Percentiles rank a stretch among this genome's conserved stretches.
Evolutionary conservation across 2,329 filamentous ascomycete species (phyloP).

Genomic region (Apiospora sp.): DNA sequence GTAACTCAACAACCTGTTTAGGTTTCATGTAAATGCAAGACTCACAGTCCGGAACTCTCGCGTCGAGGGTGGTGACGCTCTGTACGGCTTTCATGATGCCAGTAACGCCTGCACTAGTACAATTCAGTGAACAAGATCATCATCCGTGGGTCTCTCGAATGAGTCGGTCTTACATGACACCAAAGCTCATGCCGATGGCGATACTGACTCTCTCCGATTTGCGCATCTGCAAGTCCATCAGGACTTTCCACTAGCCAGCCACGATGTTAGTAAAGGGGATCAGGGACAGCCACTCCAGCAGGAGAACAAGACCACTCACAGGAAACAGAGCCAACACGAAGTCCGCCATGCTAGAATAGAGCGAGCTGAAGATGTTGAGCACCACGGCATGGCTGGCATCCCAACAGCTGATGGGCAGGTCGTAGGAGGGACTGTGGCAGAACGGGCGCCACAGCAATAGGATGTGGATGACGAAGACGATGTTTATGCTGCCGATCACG

Average conservation of each 20-base stretch:
- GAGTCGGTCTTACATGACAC: not conserved
- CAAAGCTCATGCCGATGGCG: not conserved
- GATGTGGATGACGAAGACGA: constrained; percentile 8
- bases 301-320: not conserved
- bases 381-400: not conserved
- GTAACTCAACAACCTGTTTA: not conserved
- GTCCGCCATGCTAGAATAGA: not conserved
- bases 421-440: not conserved
- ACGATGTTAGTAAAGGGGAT: not conserved
- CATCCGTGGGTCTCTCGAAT: no score
- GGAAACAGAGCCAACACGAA: not conserved
- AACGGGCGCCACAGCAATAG: not conserved
- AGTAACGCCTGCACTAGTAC: not conserved
- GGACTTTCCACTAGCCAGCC: not conserved
- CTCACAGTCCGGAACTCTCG: not conserved
- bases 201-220: not conserved
- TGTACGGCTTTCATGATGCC: not conserved
- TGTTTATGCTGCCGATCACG: constrained; percentile 28
- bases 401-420: not conserved
- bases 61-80: not conserved
- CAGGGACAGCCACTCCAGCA: no score
- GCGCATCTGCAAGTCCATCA: not conserved
- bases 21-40: not conserved
- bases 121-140: not conserved
- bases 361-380: not conserved